Evolutionary conservation across 116 monocot species (phyloP), one percentile per base, ranked within the genome.

Genomic region (Papilionanthe hybrid): DNA sequence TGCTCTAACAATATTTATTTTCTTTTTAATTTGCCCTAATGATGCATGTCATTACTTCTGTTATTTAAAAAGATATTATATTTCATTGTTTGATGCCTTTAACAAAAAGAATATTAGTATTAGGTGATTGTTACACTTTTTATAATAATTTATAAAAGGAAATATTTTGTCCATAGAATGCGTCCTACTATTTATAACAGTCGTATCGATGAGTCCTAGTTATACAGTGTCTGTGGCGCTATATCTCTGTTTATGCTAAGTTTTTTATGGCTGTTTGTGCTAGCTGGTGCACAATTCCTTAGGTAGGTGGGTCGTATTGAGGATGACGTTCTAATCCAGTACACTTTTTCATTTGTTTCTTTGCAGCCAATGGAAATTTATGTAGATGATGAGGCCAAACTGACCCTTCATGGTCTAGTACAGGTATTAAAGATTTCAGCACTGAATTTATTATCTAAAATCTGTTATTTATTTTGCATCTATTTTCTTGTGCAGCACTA

Each of bases 291-390:
- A 73, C 83, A 81, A 80, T 79, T 85, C 74, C 75, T 84, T 89
- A 82, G 84, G 77, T 81, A 82, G 86, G 86, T 71, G 81, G 80
- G 72, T 82, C 89, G 78, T 56, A 78, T 85, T 90, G 87, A 86
- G 75, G 88, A 44, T 60, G 84, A 42, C 80, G 30, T 63, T 53
- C 83, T 93, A 86, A 85, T 84, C 78, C 83, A 72, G 80, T 91
- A 86, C 87, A 82, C 87, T 83, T 96, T 66, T 32, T 84, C 80
- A 71, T 84, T 91, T 94, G 60, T 90, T 82, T 47, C 82, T 79
- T 93, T 95, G 81, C 99, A 99, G 95, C 99, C 95, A 6, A 99
- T 99, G 99, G 99, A 99, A 86, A 99, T 99, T 55, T 99, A 99
- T 86, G 99, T 99, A 27, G 99, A 99, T 57, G 99, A 99, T 84